A percentile compares a stretch with the other conserved stretches of the same genome.
phyloP scores from a whole-genome alignment of 169 alveolate species.

The Eimeria zaria region DNA sequence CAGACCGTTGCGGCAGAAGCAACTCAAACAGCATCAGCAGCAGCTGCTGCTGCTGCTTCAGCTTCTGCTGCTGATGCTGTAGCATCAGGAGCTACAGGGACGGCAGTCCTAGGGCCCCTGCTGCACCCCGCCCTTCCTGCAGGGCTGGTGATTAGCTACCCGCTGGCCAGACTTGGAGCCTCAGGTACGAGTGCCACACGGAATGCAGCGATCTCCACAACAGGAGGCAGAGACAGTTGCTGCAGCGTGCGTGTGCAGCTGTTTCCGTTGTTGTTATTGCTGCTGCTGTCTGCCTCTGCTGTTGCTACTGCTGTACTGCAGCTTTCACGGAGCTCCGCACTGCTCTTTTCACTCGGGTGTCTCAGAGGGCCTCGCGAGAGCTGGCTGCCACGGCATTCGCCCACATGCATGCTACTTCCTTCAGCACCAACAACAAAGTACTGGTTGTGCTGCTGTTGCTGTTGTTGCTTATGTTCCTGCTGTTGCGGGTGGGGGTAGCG shows the following conservation, averaged over 20 bases:
- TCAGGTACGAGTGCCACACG: conserved; percentile 42
- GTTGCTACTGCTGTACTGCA: conserved; percentile 54
- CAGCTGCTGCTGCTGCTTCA: conserved; percentile 19
- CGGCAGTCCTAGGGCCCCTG: neutral
- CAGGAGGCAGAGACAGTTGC: neutral
- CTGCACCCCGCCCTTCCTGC: conserved; percentile 53
- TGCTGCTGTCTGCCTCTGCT: neutral
- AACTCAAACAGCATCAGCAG: neutral
- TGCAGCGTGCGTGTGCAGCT: neutral
- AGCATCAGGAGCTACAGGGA: neutral
- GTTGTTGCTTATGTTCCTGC: neutral
- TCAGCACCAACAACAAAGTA: conserved; percentile 72
- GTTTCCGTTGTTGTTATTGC: neutral
- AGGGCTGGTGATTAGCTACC: conserved; percentile 52
- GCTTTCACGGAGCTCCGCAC: conserved; percentile 88
- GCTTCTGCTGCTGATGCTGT: conserved; percentile 52
- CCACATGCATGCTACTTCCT: conserved; percentile 85
- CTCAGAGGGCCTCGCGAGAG: conserved; percentile 87
- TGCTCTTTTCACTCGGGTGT: conserved; percentile 87
- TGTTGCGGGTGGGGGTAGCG: neutral
- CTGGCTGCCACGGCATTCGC: conserved; percentile 85
- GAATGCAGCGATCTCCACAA: neutral
- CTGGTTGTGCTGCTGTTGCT: neutral
- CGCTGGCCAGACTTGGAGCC: conserved; percentile 77
- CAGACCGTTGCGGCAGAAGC: conserved; percentile 50